These are phyloP conservation scores for Carex cristatella DNA, from an alignment of 176 grass and related monocot genomes.

Conservation along the genomic window DNA sequence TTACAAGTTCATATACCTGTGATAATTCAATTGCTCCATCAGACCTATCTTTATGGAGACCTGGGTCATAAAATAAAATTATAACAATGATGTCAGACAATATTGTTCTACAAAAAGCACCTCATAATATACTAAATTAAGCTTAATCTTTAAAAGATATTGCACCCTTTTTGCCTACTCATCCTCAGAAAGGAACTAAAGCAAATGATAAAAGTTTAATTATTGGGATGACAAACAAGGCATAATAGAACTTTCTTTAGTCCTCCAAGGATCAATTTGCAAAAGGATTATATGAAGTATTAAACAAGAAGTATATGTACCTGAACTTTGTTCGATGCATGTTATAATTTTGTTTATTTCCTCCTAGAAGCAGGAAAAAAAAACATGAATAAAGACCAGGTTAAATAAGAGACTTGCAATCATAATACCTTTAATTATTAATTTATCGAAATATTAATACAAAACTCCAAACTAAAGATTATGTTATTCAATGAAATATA, in stretches of 20 bases:
- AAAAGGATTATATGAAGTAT: constrained; percentile 5
- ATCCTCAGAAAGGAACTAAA: background rate
- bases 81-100: constrained; percentile 15
- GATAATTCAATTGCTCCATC: constrained; percentile 38
- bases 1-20: constrained; percentile 42
- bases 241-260: background rate
- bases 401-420: background rate
- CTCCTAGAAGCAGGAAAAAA: constrained; percentile 54
- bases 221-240: background rate
- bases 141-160: background rate
- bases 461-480: background rate
- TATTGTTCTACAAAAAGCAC: background rate
- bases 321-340: constrained; percentile 64
- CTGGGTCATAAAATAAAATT: constrained; percentile 25
- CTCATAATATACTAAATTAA: background rate
- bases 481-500: background rate
- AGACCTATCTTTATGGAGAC: constrained; percentile 35
- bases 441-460: background rate
- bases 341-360: constrained; percentile 76
- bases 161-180: background rate
- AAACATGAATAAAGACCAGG: constrained; percentile 11
- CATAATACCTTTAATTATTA: background rate
- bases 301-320: constrained; percentile 36
- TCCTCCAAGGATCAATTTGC: constrained; percentile 19
- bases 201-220: background rate